phyloP scores from a whole-genome alignment of 371 early-diverging fungal species.

The Mucor lusitanicus region DNA sequence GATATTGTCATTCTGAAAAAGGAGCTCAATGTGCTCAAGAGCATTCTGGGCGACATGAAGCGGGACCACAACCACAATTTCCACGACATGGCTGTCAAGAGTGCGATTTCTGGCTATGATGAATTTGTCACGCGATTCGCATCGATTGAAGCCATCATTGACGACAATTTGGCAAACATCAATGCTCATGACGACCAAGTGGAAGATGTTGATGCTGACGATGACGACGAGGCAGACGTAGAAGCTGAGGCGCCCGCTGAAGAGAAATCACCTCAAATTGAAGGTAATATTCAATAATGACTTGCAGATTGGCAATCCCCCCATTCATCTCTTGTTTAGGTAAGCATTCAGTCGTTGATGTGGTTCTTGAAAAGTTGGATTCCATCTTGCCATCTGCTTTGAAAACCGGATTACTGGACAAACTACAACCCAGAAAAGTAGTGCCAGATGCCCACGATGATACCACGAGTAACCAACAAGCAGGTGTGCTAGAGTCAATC shows the following conservation, averaged over 20 bases:
- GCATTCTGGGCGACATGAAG: constrained; percentile 63
- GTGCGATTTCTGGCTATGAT: constrained; percentile 63
- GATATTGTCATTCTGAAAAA: constrained; percentile 36
- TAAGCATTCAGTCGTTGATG: constrained; percentile 13
- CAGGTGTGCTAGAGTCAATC: constrained; percentile 14
- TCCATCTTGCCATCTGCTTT: constrained; percentile 19
- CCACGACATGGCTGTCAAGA: constrained; percentile 76
- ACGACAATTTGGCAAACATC: constrained; percentile 26
- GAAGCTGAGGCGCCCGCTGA: neutral
- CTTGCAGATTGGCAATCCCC: neutral
- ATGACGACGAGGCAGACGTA: neutral
- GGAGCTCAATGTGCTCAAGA: constrained; percentile 40
- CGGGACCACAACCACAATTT: constrained; percentile 75
- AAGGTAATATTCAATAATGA: neutral
- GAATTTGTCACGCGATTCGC: constrained; percentile 52
- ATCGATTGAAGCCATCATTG: constrained; percentile 23
- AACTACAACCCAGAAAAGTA: constrained; percentile 5
- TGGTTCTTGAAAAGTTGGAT: constrained; percentile 21
- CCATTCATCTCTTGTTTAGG: neutral
- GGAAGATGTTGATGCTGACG: constrained; percentile 19
- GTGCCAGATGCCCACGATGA: neutral
- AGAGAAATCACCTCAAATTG: neutral
- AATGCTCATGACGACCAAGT: constrained; percentile 7
- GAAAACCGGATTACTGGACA: constrained; percentile 14
- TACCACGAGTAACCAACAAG: constrained; percentile 5